Conservation (phyloP, 768 basidiomycete genomes). For the Kwoniella newhampshirensis region DNA sequence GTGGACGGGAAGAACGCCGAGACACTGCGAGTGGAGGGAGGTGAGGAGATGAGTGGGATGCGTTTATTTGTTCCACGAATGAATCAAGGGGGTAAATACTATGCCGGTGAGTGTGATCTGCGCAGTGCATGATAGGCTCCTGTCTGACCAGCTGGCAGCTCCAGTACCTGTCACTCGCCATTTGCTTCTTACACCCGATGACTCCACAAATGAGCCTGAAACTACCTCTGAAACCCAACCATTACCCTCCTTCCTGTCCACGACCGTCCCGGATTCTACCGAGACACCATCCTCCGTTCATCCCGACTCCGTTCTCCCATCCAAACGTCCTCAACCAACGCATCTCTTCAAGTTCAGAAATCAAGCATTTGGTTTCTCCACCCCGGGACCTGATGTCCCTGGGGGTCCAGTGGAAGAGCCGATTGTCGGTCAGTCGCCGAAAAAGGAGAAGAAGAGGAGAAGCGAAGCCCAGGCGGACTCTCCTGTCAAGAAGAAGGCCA, state of each 20-base stretch:
- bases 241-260: constrained; percentile 32
- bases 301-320: constrained; percentile 5
- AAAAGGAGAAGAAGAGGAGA: constrained; percentile 25
- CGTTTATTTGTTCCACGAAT: constrained; percentile 41
- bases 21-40: constrained; percentile 41
- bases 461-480: constrained; percentile 5
- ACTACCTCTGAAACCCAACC: constrained; percentile 8
- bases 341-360: constrained; percentile 52
- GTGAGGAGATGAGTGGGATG: constrained; percentile 51
- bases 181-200: constrained; percentile 38
- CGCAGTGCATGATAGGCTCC: background rate
- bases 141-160: too few relatives aligned
- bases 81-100: constrained; percentile 35
- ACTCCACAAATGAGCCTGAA: background rate
- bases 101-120: constrained; percentile 35
- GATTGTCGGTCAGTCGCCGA: background rate
- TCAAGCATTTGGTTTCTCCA: constrained; percentile 39
- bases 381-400: constrained; percentile 26
- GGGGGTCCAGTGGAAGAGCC: background rate
- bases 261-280: constrained; percentile 8
- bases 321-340: constrained; percentile 42
- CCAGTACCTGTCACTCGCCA: constrained; percentile 43
- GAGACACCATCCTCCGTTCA: constrained; percentile 3
- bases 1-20: constrained; percentile 21
- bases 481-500: constrained; percentile 29